Conservation (phyloP, 2,329 filamentous ascomycete genomes). For the Exophiala dermatitidis region DNA sequence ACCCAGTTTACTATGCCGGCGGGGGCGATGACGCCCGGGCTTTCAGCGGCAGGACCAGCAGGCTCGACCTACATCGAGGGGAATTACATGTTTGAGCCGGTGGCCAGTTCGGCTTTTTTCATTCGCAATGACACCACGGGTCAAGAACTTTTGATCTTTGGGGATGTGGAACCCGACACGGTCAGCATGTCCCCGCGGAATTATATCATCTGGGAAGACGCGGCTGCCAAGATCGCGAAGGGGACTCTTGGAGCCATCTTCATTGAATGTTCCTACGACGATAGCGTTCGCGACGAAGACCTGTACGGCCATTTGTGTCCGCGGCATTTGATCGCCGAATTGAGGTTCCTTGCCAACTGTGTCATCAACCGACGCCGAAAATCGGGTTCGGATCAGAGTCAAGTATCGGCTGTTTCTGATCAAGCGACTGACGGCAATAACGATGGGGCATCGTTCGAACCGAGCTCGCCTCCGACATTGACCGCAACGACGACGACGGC, state of each 20-base stretch:
- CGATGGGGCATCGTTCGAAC: background rate
- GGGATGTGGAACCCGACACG: constrained; percentile 88
- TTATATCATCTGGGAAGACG: constrained; percentile 74
- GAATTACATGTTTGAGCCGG: constrained; percentile 38
- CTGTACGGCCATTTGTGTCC: constrained; percentile 88
- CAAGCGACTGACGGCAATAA: background rate
- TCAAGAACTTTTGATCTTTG: constrained; percentile 83
- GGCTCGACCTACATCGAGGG: constrained; percentile 14
- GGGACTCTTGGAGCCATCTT: constrained; percentile 74
- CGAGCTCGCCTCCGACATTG: background rate
- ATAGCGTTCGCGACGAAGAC: constrained; percentile 66
- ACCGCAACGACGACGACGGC: background rate
- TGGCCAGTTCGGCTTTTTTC: constrained; percentile 86
- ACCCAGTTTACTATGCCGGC: constrained; percentile 9
- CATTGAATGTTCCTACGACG: constrained; percentile 91
- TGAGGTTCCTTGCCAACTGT: constrained; percentile 62
- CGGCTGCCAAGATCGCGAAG: constrained; percentile 71
- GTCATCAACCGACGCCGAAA: constrained; percentile 47
- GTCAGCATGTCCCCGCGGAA: constrained; percentile 77
- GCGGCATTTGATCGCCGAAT: constrained; percentile 70
- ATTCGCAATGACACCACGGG: constrained; percentile 66
- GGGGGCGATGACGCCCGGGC: constrained; percentile 18
- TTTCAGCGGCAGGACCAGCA: constrained; percentile 26
- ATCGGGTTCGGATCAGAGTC: constrained; percentile 17
- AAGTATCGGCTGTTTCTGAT: background rate